Base-by-base conservation (phyloP, 495 filamentous ascomycete genomes). In the Annulohypoxylon stygium region DNA sequence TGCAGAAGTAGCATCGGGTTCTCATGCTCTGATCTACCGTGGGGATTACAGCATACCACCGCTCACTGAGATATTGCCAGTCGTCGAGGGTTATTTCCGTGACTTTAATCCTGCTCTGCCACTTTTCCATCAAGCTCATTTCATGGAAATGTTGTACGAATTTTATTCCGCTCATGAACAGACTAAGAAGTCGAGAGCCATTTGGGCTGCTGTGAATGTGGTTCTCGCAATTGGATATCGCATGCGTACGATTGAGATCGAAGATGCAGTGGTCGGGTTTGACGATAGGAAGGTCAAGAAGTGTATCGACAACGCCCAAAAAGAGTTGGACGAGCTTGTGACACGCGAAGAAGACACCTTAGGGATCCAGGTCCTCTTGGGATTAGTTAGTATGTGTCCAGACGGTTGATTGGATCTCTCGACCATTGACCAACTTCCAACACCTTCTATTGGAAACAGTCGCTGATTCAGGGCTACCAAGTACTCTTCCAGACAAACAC, bases 41-140 rank as follows among this genome's bases (percentile, higher is more conserved):
- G 61, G 16, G 1, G 51, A 61, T 30, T 59, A 59, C 18, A 65
- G 47, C 6, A 37, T 80, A n/a, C 75, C 75, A 4, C 75, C 78
- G 8, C 48, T 80, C 3, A 71, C 70, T 2, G 73, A 78, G 50
- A 63, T 75, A 54, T 51, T 76, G 6, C 75, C 77, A 20, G 47
- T 78, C 12, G 47, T 80, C 18, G 76, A 80, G 10, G 45, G 43
- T 1, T 80, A 76, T 69, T 80, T 80, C 20, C 60, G 60, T 43
- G 71, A 79, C 41, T 75, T 78, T 37, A 80, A 80, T 71, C 50
- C 67, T n/a, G 69, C 70, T 16, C 69, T 80, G n/a, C 78, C 78
- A 16, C 48, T 80, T 20, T 79, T 80, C 45, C 53, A 71, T 54
- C 77, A 80, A 53, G 41, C 54, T 0, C 54, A 67, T 0, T 79